phyloP scores from a whole-genome alignment of 1,139 yeast genomes.

The Geotrichum siamense region DNA sequence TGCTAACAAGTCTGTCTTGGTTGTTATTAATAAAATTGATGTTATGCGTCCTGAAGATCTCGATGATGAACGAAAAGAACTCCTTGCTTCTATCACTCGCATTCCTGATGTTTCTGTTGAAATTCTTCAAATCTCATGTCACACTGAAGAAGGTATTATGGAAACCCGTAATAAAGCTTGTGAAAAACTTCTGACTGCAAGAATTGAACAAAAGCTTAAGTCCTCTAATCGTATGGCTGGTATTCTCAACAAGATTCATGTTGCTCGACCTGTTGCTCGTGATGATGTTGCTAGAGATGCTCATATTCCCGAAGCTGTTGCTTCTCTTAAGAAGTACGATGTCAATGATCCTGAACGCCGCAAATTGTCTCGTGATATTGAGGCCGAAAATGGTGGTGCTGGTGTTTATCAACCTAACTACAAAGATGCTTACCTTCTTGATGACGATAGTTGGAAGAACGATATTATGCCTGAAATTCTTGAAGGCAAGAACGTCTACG shows the following conservation, averaged over 20 bases:
- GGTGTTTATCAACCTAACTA: slow-evolving; percentile 93
- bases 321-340: slow-evolving; percentile 58
- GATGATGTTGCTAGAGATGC: slow-evolving; percentile 76
- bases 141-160: slow-evolving; percentile 92
- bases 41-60: slow-evolving; percentile 80
- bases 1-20: slow-evolving; percentile 93
- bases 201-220: slow-evolving; percentile 95
- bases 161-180: slow-evolving; percentile 94
- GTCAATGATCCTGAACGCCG: slow-evolving; percentile 76
- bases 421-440: slow-evolving; percentile 84
- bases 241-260: slow-evolving; percentile 91
- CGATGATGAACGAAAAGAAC: slow-evolving; percentile 63
- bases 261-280: slow-evolving; percentile 81
- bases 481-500: slow-evolving; percentile 95
- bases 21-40: slow-evolving; percentile 92
- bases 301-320: slow-evolving; percentile 69
- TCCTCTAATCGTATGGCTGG: slow-evolving; percentile 84
- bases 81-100: slow-evolving; percentile 49
- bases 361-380: slow-evolving; percentile 76
- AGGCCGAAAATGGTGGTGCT: slow-evolving; percentile 95
- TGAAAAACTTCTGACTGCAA: slow-evolving; percentile 87
- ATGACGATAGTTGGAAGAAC: slow-evolving; percentile 95
- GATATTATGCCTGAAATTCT: slow-evolving; percentile 95
- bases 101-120: slow-evolving; percentile 66
- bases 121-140: slow-evolving; percentile 87